Percentiles rank a stretch among this genome's conserved stretches.
Evolutionary conservation across 1,284 basidiomycete species (phyloP).

Genomic region (Sanguinoderma infundibulare): DNA sequence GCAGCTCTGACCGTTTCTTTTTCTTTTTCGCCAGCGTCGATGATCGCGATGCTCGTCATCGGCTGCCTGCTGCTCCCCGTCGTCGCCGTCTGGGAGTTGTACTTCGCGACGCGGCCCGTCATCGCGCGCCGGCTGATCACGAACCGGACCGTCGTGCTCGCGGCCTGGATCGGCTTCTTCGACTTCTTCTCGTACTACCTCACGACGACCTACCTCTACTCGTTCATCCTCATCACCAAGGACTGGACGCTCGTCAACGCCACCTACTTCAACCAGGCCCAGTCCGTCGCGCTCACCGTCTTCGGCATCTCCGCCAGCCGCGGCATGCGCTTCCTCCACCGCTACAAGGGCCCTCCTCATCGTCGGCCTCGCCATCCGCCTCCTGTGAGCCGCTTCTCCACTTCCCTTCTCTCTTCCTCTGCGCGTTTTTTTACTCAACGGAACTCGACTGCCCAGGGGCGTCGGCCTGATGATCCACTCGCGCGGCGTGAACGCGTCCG

Average conservation of each 20-base stretch:
- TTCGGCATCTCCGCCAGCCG: conserved; percentile 69
- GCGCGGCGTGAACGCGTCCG: conserved; percentile 62
- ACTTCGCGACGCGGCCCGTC: conserved; percentile 53
- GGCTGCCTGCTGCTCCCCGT: conserved; percentile 50
- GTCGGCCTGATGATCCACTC: conserved; percentile 77
- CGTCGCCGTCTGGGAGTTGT: conserved; percentile 54
- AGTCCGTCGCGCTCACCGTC: conserved; percentile 66
- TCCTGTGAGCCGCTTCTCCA: conserved; percentile 40
- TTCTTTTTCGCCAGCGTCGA: conserved; percentile 43
- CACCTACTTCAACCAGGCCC: conserved; percentile 58
- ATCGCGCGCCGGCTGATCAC: conserved; percentile 58
- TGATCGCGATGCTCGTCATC: conserved; percentile 59
- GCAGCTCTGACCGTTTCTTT: not conserved
- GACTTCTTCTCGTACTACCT: conserved; percentile 74
- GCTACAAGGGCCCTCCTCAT: conserved; percentile 71
- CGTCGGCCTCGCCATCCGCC: conserved; percentile 67
- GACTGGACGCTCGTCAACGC: conserved; percentile 57
- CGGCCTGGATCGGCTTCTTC: conserved; percentile 69
- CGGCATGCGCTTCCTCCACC: conserved; percentile 54
- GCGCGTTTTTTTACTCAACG: no score
- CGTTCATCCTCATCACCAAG: conserved; percentile 65
- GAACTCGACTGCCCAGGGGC: no score
- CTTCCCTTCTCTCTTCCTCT: not conserved
- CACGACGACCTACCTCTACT: conserved; percentile 62
- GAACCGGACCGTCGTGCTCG: conserved; percentile 63